Evolutionary conservation across 1,284 basidiomycete genomes (phyloP).

Genomic region (Somion occarium): DNA sequence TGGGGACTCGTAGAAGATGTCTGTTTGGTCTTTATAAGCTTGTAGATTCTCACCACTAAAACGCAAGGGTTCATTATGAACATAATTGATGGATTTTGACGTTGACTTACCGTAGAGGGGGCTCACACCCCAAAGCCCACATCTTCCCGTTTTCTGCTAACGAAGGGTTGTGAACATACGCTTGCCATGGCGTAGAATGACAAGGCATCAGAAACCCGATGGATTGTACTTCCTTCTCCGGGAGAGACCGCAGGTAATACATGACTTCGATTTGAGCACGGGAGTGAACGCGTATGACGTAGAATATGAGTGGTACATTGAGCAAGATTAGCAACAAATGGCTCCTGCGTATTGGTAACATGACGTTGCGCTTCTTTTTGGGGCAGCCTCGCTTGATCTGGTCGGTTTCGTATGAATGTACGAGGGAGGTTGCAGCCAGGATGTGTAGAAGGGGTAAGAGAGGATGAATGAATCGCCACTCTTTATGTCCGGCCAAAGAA

Average conservation of each 20-base stretch:
- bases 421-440: constrained; percentile 71
- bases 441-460: constrained; percentile 84
- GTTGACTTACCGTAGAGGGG: constrained; percentile 67
- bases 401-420: constrained; percentile 24
- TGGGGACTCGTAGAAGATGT: constrained; percentile 79
- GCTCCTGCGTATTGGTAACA: constrained; percentile 29
- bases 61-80: constrained; percentile 9
- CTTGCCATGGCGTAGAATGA: constrained; percentile 95
- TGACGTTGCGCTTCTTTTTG: constrained; percentile 6
- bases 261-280: constrained; percentile 75
- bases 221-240: constrained; percentile 45
- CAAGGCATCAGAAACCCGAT: constrained; percentile 94
- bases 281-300: constrained; percentile 71
- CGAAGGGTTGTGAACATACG: constrained; percentile 75
- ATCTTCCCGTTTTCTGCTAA: constrained; percentile 46
- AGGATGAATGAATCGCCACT: constrained; percentile 96
- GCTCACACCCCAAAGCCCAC: constrained; percentile 91
- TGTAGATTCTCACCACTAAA: constrained; percentile 44
- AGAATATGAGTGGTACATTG: constrained; percentile 58
- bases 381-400: neutral
- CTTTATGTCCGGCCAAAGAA: constrained; percentile 86
- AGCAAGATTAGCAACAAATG: constrained; percentile 45
- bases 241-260: constrained; percentile 52
- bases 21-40: constrained; percentile 78
- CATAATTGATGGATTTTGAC: constrained; percentile 7